These are phyloP conservation scores for Sporothrix pseudoabietina DNA, from an alignment of 2,329 filamentous ascomycete species.

Conservation along the genomic window DNA sequence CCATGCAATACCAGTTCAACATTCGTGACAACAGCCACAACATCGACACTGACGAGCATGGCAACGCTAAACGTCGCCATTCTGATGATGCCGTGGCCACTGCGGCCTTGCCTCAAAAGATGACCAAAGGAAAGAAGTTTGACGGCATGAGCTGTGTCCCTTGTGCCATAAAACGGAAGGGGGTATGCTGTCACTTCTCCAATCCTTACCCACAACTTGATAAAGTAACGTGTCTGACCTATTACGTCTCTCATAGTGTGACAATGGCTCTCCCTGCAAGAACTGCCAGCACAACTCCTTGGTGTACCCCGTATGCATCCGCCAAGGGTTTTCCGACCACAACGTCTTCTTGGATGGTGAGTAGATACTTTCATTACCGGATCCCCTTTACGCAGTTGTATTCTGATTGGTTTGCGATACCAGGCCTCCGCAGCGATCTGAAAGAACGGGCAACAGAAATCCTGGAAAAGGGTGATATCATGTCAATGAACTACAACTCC, in stretches of 20 bases:
- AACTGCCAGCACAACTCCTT: neutral
- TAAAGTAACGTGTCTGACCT: neutral
- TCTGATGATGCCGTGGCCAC: neutral
- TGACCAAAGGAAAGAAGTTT: neutral
- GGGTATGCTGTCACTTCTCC: neutral
- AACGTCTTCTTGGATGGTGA: conserved; percentile 26
- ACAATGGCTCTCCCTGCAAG: neutral
- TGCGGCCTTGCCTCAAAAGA: neutral
- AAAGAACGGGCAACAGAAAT: neutral
- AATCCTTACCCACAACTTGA: too few species aligned
- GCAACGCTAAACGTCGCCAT: conserved; percentile 5
- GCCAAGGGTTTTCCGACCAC: conserved; percentile 15
- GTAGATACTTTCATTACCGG: neutral
- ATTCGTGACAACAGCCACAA: neutral
- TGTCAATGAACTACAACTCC: neutral
- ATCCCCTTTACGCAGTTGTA: neutral
- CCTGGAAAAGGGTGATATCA: neutral
- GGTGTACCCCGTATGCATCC: neutral
- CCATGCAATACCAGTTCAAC: neutral
- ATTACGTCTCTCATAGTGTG: neutral
- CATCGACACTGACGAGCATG: neutral
- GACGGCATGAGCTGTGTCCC: conserved; percentile 1
- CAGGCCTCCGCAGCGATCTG: conserved; percentile 8
- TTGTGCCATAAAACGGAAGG: neutral
- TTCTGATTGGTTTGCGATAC: neutral